phyloP scores from a whole-genome alignment of 371 early-diverging fungal species.

The Mortierella sp. region DNA sequence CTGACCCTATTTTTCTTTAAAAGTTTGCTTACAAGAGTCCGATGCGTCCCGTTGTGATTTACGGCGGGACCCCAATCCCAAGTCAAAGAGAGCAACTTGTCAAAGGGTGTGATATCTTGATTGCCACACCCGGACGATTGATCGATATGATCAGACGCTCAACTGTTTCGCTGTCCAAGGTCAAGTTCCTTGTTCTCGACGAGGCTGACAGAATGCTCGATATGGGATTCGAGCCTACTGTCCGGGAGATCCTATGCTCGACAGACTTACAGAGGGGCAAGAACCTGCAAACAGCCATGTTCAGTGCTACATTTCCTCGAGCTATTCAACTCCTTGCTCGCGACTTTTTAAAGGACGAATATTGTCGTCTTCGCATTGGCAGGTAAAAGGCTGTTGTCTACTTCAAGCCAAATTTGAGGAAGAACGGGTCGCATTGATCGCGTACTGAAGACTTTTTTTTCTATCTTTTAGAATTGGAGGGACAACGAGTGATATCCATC shows the following conservation, averaged over 20 bases:
- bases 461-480: conserved; percentile 57
- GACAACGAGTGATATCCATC: conserved; percentile 61
- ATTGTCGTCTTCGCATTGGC: conserved; percentile 50
- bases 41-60: conserved; percentile 73
- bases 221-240: conserved; percentile 97
- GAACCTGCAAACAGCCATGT: conserved; percentile 96
- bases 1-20: not conserved
- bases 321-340: conserved; percentile 90
- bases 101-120: conserved; percentile 93
- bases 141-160: conserved; percentile 93
- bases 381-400: no score
- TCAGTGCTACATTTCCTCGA: conserved; percentile 98
- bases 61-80: conserved; percentile 92
- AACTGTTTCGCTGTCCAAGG: conserved; percentile 82
- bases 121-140: conserved; percentile 98
- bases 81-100: conserved; percentile 88
- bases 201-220: conserved; percentile 99
- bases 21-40: conserved; percentile 61
- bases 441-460: conserved; percentile 14
- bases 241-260: conserved; percentile 83
- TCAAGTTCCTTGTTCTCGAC: conserved; percentile 94
- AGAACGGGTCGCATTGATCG: no score
- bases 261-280: conserved; percentile 36
- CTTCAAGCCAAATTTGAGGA: not conserved
- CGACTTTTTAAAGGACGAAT: conserved; percentile 74